phyloP scores from a whole-genome alignment of 352 stramenopile genomes.

The Globisporangium rhizosaccharum region DNA sequence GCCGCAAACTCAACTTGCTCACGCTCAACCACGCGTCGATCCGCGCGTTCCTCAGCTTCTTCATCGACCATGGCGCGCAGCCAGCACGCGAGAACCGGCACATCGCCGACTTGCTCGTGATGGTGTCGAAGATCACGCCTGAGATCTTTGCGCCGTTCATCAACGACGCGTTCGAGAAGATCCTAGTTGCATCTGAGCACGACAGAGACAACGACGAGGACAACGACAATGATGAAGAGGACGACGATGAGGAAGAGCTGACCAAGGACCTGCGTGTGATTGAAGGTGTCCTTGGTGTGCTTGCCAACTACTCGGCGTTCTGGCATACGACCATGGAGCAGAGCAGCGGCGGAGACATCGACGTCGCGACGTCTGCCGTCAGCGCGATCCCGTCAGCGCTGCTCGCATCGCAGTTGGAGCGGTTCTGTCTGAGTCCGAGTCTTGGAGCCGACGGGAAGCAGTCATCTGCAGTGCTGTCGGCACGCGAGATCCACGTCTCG shows the following conservation, averaged over 20 bases:
- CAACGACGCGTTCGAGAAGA: constrained; percentile 33
- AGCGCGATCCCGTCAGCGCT: constrained; percentile 13
- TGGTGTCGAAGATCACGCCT: constrained; percentile 42
- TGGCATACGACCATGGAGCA: constrained; percentile 22
- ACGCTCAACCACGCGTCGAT: constrained; percentile 52
- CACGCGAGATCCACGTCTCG: constrained; percentile 32
- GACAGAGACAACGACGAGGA: constrained; percentile 3
- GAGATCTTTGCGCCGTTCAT: constrained; percentile 52
- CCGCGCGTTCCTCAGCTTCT: constrained; percentile 32
- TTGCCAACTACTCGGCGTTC: constrained; percentile 51
- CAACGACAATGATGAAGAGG: constrained; percentile 12
- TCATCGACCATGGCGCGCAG: constrained; percentile 21
- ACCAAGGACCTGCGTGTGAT: constrained; percentile 39
- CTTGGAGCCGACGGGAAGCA: constrained; percentile 20
- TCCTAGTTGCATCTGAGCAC: constrained; percentile 24
- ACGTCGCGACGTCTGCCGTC: neutral
- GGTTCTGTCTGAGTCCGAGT: constrained; percentile 33
- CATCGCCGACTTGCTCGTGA: constrained; percentile 48
- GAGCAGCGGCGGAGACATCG: constrained; percentile 11
- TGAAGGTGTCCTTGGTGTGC: constrained; percentile 37
- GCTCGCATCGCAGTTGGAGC: constrained; percentile 40
- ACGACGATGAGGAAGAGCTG: constrained; percentile 31
- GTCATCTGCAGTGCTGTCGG: constrained; percentile 18
- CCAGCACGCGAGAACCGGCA: constrained; percentile 42
- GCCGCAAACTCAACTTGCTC: constrained; percentile 65